Conservation (phyloP, 768 basidiomycete species). For the Boletales sp. region DNA sequence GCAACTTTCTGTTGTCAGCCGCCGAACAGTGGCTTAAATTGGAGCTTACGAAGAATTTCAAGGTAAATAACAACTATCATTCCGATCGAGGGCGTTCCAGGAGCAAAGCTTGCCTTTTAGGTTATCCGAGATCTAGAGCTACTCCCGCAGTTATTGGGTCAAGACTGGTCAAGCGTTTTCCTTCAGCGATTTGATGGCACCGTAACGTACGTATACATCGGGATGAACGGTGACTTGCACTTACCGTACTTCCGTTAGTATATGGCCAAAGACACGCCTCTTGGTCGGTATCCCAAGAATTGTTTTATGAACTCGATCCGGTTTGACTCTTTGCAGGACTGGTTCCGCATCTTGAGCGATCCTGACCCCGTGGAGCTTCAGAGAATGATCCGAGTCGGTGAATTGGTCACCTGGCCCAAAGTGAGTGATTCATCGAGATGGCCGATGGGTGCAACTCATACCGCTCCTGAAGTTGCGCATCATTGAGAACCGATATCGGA, state of each 20-base stretch:
- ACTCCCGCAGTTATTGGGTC: constrained; percentile 87
- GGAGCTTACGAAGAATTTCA: constrained; percentile 96
- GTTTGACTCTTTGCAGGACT: constrained; percentile 50
- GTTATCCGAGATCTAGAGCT: constrained; percentile 95
- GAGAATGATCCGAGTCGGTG: constrained; percentile 83
- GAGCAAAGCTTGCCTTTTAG: constrained; percentile 26
- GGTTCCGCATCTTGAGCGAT: constrained; percentile 80
- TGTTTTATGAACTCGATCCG: background rate
- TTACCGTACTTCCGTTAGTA: constrained; percentile 41
- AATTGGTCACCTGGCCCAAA: constrained; percentile 96
- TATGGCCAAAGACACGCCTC: constrained; percentile 82
- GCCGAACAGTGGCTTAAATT: constrained; percentile 94
- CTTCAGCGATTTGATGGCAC: constrained; percentile 89
- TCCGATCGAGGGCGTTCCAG: background rate
- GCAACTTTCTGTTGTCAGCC: constrained; percentile 88
- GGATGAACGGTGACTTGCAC: constrained; percentile 4
- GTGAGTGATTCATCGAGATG: constrained; percentile 36
- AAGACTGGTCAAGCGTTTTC: constrained; percentile 96
- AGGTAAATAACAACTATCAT: constrained; percentile 35
- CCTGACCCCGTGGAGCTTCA: constrained; percentile 76
- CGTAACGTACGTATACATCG: constrained; percentile 63
- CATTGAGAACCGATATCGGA: constrained; percentile 83
- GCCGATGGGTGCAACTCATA: constrained; percentile 7
- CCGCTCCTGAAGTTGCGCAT: constrained; percentile 70
- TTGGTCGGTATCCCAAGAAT: constrained; percentile 43